Evolutionary conservation across 108 stramenopile genomes (phyloP).

Genomic region (Nitzschia sp.): DNA sequence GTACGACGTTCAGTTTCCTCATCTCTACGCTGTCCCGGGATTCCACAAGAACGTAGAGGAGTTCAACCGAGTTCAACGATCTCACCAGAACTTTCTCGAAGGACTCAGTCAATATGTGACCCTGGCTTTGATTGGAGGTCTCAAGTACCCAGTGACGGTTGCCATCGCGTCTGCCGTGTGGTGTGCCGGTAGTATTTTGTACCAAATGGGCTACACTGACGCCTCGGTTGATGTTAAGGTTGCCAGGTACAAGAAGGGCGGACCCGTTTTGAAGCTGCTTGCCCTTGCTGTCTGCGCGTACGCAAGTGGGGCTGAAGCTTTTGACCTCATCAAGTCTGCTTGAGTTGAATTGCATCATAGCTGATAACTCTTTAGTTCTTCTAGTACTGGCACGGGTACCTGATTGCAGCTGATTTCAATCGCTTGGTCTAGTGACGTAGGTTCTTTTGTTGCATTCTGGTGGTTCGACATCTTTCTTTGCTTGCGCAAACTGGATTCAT

Average conservation of each 20-base stretch:
- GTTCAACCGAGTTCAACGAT: slow-evolving; percentile 91
- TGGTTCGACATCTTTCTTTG: too few species aligned
- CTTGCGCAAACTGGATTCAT: too few species aligned
- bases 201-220: slow-evolving; percentile 69
- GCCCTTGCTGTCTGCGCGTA: slow-evolving; percentile 44
- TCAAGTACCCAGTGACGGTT: slow-evolving; percentile 65
- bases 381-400: too few species aligned
- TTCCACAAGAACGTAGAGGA: slow-evolving; percentile 74
- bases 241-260: slow-evolving; percentile 76
- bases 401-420: too few species aligned
- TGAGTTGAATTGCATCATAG: not conserved
- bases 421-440: too few species aligned
- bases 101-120: slow-evolving; percentile 34
- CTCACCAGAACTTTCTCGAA: slow-evolving; percentile 78
- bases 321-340: slow-evolving; percentile 22
- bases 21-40: slow-evolving; percentile 77
- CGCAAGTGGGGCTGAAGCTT: slow-evolving; percentile 22
- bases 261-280: slow-evolving; percentile 57
- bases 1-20: slow-evolving; percentile 71
- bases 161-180: slow-evolving; percentile 47
- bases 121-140: slow-evolving; percentile 73
- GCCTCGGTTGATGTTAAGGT: slow-evolving; percentile 61
- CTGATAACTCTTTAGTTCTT: too few species aligned
- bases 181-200: slow-evolving; percentile 52
- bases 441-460: too few species aligned